Evolutionary conservation across 2,329 filamentous ascomycete genomes (phyloP).

Genomic region (Talaromyces sp.): DNA sequence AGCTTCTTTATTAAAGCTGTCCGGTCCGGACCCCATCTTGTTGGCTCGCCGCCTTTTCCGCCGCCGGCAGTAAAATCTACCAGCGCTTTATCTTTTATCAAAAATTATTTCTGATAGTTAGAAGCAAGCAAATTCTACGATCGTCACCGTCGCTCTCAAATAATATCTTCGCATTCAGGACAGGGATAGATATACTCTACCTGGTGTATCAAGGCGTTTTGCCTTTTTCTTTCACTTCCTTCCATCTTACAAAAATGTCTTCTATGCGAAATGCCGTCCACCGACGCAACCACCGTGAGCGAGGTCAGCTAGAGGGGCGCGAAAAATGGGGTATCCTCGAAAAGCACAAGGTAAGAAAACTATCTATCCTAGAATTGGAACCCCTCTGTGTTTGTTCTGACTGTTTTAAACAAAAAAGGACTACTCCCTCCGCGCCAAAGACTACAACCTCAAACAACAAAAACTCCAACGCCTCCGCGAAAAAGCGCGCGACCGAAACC

Average conservation of each 20-base stretch:
- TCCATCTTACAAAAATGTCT: constrained; percentile 42
- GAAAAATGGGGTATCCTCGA: constrained; percentile 86
- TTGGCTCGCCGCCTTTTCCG: constrained; percentile 9
- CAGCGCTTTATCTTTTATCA: not conserved
- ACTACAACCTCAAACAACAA: constrained; percentile 58
- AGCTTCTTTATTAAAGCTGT: not conserved
- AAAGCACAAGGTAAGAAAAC: constrained; percentile 74
- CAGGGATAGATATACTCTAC: not conserved
- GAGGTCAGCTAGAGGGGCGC: constrained; percentile 78
- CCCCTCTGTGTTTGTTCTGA: too few relatives aligned
- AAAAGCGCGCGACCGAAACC: constrained; percentile 58
- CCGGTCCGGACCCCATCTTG: not conserved
- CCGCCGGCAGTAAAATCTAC: constrained; percentile 13
- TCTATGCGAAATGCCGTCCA: constrained; percentile 61
- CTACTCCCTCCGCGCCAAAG: constrained; percentile 60
- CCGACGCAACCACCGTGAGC: constrained; percentile 81
- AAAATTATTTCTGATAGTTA: constrained; percentile 1
- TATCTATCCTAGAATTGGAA: too few relatives aligned
- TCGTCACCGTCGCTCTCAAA: not conserved
- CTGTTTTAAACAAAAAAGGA: constrained; percentile 41
- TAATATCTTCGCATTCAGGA: not conserved
- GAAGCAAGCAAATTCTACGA: not conserved
- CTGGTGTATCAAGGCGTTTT: not conserved
- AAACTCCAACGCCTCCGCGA: constrained; percentile 55
- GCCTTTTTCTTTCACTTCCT: not conserved